Evolutionary conservation across 75 land plant species (phyloP), one percentile per base, ranked within the genome.

Genomic region (Picea sitchensis): DNA sequence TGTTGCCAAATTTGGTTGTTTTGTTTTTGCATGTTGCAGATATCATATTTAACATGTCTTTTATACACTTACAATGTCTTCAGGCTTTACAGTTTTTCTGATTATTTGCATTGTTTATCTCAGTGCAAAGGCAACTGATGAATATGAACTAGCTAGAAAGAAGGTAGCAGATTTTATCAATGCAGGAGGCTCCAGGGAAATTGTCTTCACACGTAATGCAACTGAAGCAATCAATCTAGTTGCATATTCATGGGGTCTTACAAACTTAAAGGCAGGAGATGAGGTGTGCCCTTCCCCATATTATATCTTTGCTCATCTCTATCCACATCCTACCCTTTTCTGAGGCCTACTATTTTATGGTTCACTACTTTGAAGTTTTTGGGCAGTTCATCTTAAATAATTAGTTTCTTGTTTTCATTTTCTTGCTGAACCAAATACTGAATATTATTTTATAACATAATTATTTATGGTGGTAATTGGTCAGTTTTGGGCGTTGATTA

Each of bases 181-280:
- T 86, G 99, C 99, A 13, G 75, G 87, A 11, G 87, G 89, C 7
- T 61, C 82, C 68, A 74, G 86, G 59, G 95, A 96, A 73, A 92
- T 96, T 67, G 87, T 94, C 14, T 96, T 94, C 78, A 94, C 97
- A 17, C 88, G 86, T 34, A 96, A 96, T 89, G 99, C 98, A 6
- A 96, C 93, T 61, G 99, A 96, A 81, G 98, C 98, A 31, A 94
- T 96, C 62, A 96, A 96, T 81, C 80, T 96, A 38, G 92, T 96
- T 6, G 97, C 99, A 44, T 85, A 94, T 62, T 85, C 93, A 14
- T 96, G 99, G 99, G 99, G 97, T 30, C 77, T 88, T 4, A 44
- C 92, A 3, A 88, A 92, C 77, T 82, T 96, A 21, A 83, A 83
- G 73, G 58, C 84, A 14, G 93, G 91, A 17, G 99, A 96, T 88